Conservation (phyloP, 257 asterid species). For the Ilex asprella region DNA sequence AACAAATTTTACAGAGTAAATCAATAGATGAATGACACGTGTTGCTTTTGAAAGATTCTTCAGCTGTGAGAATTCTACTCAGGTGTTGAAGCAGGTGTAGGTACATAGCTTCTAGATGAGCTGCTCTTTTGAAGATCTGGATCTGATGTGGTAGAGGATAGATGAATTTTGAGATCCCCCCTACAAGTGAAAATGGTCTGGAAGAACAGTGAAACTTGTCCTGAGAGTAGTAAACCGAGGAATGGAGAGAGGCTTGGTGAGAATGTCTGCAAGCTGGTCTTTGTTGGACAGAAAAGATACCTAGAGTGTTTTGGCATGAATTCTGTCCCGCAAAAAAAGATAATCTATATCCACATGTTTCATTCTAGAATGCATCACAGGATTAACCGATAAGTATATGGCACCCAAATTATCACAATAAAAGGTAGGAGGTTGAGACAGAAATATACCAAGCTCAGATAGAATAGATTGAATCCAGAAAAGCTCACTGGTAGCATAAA, state of each 20-base stretch:
- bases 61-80: too few relatives aligned
- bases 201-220: neutral
- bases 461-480: neutral
- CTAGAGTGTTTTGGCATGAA: neutral
- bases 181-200: too few relatives aligned
- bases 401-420: neutral
- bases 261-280: slow-evolving; percentile 4
- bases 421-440: neutral
- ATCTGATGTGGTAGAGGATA: too few relatives aligned
- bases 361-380: neutral
- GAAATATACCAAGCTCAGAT: neutral
- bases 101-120: too few relatives aligned
- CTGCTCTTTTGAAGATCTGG: too few relatives aligned
- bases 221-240: neutral
- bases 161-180: too few relatives aligned
- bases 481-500: neutral
- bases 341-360: slow-evolving; percentile 3
- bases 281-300: neutral
- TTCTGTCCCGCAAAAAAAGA: neutral
- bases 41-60: too few relatives aligned
- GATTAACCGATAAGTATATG: neutral
- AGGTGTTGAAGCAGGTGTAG: too few relatives aligned
- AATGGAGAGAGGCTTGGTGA: slow-evolving; percentile 3
- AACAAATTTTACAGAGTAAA: too few relatives aligned
- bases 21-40: too few relatives aligned